Evolutionary conservation across 257 asterid species (phyloP).

Genomic region (Solanum commersonii): DNA sequence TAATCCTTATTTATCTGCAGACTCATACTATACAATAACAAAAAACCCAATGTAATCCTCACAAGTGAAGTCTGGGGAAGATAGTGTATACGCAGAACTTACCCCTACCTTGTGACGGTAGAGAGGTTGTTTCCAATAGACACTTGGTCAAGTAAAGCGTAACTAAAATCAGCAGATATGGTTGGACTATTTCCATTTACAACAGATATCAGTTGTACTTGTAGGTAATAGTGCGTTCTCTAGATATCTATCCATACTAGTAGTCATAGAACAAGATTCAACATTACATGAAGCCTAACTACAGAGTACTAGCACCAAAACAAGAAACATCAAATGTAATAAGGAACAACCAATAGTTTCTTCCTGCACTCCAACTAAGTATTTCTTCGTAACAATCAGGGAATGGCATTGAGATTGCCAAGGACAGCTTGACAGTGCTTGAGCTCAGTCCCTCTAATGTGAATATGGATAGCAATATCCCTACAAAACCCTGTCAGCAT

Average conservation of each 20-base stretch:
- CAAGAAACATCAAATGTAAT: not conserved
- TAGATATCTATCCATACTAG: not conserved
- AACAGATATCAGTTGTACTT: constrained; percentile 17
- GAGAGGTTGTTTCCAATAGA: not conserved
- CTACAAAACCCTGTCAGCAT: not conserved
- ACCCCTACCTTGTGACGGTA: not conserved
- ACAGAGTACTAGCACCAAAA: not conserved
- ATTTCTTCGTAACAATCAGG: not conserved
- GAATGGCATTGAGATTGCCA: not conserved
- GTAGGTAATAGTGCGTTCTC: not conserved
- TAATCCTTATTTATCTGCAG: not conserved
- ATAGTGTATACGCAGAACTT: not conserved
- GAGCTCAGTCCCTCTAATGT: not conserved
- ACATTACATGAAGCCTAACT: not conserved
- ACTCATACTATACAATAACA: not conserved
- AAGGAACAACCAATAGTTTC: not conserved
- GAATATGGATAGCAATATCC: not conserved
- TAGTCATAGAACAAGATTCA: not conserved
- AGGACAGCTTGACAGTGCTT: not conserved
- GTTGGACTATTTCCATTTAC: not conserved
- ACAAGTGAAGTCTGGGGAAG: not conserved
- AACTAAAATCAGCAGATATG: constrained; percentile 2
- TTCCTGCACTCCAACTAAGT: not conserved
- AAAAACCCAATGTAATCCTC: not conserved
- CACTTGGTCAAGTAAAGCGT: not conserved